Conservation (phyloP, 2,329 filamentous ascomycete species). For the Aspergillus persii region DNA sequence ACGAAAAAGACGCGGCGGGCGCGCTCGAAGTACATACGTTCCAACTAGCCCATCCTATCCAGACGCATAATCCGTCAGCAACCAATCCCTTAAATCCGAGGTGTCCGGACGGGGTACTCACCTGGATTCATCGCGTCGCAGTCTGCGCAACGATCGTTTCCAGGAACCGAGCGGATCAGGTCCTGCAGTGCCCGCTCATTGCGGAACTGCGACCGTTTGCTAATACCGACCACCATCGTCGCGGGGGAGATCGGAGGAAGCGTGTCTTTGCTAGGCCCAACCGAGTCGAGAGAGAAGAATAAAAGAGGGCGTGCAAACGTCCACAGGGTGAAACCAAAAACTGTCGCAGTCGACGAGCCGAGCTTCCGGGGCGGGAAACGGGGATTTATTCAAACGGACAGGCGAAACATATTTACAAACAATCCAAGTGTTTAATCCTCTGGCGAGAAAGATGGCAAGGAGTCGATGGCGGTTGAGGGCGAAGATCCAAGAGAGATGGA, state of each 20-base stretch:
- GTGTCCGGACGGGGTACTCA: slow-evolving; percentile 46
- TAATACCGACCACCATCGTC: slow-evolving; percentile 70
- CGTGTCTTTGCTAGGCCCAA: background rate
- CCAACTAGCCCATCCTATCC: slow-evolving; percentile 89
- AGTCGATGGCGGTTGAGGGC: background rate
- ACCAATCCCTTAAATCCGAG: background rate
- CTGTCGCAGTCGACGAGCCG: slow-evolving; percentile 13
- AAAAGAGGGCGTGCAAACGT: slow-evolving; percentile 11
- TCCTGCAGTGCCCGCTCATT: slow-evolving; percentile 92
- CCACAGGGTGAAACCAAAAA: slow-evolving; percentile 8
- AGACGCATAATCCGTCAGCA: slow-evolving; percentile 8
- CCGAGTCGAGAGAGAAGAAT: slow-evolving; percentile 12
- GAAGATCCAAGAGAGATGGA: background rate
- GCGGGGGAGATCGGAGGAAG: background rate
- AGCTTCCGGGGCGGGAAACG: slow-evolving; percentile 14
- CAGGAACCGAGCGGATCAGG: slow-evolving; percentile 76
- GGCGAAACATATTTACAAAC: slow-evolving; percentile 18
- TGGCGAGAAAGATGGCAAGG: background rate
- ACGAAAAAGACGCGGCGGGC: background rate
- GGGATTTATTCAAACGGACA: slow-evolving; percentile 9
- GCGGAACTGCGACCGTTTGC: slow-evolving; percentile 95
- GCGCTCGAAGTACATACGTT: slow-evolving; percentile 63
- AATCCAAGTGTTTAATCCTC: background rate
- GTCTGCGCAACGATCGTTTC: slow-evolving; percentile 93
- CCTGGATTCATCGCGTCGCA: slow-evolving; percentile 89